Evolutionary conservation across 306 rosid species (phyloP).

Genomic region (Oemleria cerasiformis): DNA sequence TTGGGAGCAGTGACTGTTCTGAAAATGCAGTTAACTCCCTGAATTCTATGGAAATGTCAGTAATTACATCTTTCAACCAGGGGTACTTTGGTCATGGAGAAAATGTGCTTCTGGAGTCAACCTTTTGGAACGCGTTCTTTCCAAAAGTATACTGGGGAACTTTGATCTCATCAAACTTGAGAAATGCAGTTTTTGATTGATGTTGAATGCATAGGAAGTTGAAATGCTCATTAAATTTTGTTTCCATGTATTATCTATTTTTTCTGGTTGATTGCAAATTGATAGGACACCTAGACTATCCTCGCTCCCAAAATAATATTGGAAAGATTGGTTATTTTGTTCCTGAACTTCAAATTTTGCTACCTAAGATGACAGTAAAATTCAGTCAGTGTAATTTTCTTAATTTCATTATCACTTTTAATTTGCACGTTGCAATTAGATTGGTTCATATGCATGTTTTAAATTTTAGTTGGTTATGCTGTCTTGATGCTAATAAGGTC

Average conservation of each 20-base stretch:
- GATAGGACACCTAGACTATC: background rate
- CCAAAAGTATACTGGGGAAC: no score
- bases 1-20: background rate
- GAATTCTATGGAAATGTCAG: conserved; percentile 15
- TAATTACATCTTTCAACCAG: conserved; percentile 15
- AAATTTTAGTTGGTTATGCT: background rate
- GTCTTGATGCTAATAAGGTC: conserved; percentile 26
- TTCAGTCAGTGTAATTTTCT: background rate
- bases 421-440: background rate
- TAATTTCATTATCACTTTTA: background rate
- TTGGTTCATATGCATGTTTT: background rate
- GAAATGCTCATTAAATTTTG: background rate
- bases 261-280: conserved; percentile 4
- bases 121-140: background rate
- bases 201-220: background rate
- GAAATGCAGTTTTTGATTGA: background rate
- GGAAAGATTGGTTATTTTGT: background rate
- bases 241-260: background rate
- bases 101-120: conserved; percentile 12
- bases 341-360: conserved; percentile 7
- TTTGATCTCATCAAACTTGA: conserved; percentile 1
- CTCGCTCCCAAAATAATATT: background rate
- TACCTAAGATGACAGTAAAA: background rate
- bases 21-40: conserved; percentile 18
- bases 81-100: conserved; percentile 36